A percentile compares a stretch with the other conserved stretches of the same genome.
phyloP scores from a whole-genome alignment of 192 early-diverging fungal species.

The Coemansia sp. region DNA sequence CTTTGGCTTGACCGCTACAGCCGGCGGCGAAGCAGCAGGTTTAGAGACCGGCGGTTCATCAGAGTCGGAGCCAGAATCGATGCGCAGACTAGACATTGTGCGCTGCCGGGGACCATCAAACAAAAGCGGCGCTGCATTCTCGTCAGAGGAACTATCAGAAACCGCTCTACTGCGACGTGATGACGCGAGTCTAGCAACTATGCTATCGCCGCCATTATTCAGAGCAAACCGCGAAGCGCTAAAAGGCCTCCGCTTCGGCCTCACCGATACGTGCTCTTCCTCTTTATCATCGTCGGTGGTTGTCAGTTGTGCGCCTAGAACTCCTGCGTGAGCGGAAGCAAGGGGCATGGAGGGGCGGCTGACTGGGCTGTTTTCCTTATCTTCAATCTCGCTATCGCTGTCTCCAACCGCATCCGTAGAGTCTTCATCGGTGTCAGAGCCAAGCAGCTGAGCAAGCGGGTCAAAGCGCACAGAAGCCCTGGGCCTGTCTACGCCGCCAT shows the following conservation, averaged over 20 bases:
- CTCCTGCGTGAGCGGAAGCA: neutral
- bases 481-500: neutral
- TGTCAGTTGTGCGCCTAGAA: neutral
- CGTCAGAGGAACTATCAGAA: constrained; percentile 10
- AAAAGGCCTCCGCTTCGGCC: neutral
- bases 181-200: constrained; percentile 18
- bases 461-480: constrained; percentile 13
- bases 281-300: neutral
- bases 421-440: constrained; percentile 15
- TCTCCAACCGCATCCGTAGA: constrained; percentile 9
- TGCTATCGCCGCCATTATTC: constrained; percentile 16
- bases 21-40: neutral
- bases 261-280: neutral
- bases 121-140: neutral
- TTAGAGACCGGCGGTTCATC: neutral
- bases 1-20: neutral
- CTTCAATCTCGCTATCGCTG: constrained; percentile 10
- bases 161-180: constrained; percentile 10
- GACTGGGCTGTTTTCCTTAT: neutral
- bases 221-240: constrained; percentile 11
- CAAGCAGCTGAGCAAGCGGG: constrained; percentile 37
- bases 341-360: neutral
- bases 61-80: constrained; percentile 22
- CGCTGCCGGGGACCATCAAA: neutral
- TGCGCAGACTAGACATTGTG: constrained; percentile 9